phyloP scores from a whole-genome alignment of 306 rosid genomes.

The Alnus rubra region DNA sequence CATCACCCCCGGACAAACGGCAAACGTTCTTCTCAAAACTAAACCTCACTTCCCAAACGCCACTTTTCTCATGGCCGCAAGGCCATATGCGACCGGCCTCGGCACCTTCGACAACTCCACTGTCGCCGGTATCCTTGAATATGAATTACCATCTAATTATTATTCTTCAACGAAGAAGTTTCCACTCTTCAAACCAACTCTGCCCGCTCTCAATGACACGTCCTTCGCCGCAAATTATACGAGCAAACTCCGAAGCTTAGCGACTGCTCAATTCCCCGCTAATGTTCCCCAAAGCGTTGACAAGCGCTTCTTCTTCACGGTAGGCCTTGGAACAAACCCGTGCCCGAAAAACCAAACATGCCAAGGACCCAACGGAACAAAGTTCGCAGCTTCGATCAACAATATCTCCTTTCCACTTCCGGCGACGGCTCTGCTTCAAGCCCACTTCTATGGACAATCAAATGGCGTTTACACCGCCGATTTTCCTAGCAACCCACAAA shows the following conservation, averaged over 20 bases:
- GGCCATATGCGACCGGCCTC: slow-evolving; percentile 14
- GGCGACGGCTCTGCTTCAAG: slow-evolving; percentile 17
- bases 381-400: slow-evolving; percentile 17
- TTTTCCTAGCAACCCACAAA: slow-evolving; percentile 3
- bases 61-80: slow-evolving; percentile 23
- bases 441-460: slow-evolving; percentile 16
- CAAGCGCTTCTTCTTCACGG: slow-evolving; percentile 20
- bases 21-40: slow-evolving; percentile 24
- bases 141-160: neutral
- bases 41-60: slow-evolving; percentile 23
- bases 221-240: slow-evolving; percentile 13
- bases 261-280: slow-evolving; percentile 15
- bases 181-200: slow-evolving; percentile 11
- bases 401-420: slow-evolving; percentile 14
- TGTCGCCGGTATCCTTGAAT: slow-evolving; percentile 8
- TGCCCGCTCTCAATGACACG: slow-evolving; percentile 17
- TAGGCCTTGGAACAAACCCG: slow-evolving; percentile 18
- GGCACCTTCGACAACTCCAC: slow-evolving; percentile 18
- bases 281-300: slow-evolving; percentile 11
- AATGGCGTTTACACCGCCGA: neutral
- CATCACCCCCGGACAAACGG: slow-evolving; percentile 23
- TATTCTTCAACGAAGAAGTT: slow-evolving; percentile 2
- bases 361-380: slow-evolving; percentile 21
- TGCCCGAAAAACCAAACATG: slow-evolving; percentile 19
- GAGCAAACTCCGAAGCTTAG: slow-evolving; percentile 20